Base-by-base conservation (phyloP, 1,139 yeast species). In the Pichia sorboxylosa region DNA sequence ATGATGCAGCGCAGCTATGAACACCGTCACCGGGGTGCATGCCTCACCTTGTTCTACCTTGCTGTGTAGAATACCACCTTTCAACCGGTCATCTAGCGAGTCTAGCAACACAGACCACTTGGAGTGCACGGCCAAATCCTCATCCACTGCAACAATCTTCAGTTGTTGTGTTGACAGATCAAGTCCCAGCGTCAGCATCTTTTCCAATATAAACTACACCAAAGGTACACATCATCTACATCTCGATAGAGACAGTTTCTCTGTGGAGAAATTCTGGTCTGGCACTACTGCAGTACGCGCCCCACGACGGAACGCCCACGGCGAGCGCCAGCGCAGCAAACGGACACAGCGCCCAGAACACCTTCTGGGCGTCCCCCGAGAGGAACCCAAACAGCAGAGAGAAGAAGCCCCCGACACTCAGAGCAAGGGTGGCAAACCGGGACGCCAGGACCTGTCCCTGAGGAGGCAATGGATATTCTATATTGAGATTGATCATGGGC, bases 111-210 rank as follows among this genome's bases (percentile, higher is more conserved):
- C 80, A 30, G 71, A 54, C 42, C 66, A 80, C 31, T 65, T 59
- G 20, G 70, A 62, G 24, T 74, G 73, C 29, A 63, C 56, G 10
- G 33, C 28, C 38, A 83, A 59, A 11, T 61, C 45, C 13, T 61
- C 65, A 49, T 75, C 63, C 26, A 83, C 72, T 18, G 78, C 75
- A 27, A 84, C 68, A 30, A 82, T 70, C 54, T 85, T 85, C 47
- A 85, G 60, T 52, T 84, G 95, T 54, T 85, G 96, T 13, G 96
- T 85, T 2, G 94, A 83, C 27, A 85, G 64, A 53, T 85, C 96
- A 48, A 84, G 72, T 1, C 96, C 96, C 39, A 81, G 57, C n/a
- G n/a, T n/a, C n/a, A n/a, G n/a, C n/a, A n/a, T n/a, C n/a, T n/a
- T n/a, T n/a, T n/a, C n/a, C n/a, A n/a, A n/a, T n/a, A n/a, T n/a